A percentile compares a stretch with the other conserved stretches of the same genome.
Evolutionary conservation across 148 eudicot species (phyloP).

Genomic region (Rheum nobile): DNA sequence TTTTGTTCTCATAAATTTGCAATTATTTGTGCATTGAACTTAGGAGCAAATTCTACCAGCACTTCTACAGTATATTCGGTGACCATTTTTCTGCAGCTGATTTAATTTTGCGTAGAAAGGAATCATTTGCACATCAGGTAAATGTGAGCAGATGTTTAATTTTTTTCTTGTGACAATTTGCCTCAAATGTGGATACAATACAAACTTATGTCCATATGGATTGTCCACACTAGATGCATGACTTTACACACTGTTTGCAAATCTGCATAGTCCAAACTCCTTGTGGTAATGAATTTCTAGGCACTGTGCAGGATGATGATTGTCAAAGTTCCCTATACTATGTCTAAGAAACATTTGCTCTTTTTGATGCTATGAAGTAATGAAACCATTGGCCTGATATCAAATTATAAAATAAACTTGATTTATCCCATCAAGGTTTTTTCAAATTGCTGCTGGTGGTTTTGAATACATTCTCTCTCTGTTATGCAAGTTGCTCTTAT

Average conservation of each 20-base stretch:
- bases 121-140: constrained; percentile 81
- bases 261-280: neutral
- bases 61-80: constrained; percentile 70
- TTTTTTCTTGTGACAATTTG: neutral
- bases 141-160: neutral
- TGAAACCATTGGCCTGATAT: neutral
- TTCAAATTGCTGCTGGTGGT: neutral
- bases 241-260: neutral
- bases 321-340: neutral
- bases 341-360: neutral
- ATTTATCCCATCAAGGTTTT: neutral
- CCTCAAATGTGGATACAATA: neutral
- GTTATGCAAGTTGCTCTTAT: neutral
- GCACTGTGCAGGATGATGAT: neutral
- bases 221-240: neutral
- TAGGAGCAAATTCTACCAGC: constrained; percentile 67
- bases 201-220: neutral
- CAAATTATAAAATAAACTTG: neutral
- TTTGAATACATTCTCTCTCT: neutral
- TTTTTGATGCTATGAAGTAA: neutral
- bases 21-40: constrained; percentile 8
- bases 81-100: constrained; percentile 74
- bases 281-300: neutral
- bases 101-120: constrained; percentile 69
- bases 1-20: neutral